Evolutionary conservation across 805 yeast genomes (phyloP).

Genomic region (Citeromyces matritensis): DNA sequence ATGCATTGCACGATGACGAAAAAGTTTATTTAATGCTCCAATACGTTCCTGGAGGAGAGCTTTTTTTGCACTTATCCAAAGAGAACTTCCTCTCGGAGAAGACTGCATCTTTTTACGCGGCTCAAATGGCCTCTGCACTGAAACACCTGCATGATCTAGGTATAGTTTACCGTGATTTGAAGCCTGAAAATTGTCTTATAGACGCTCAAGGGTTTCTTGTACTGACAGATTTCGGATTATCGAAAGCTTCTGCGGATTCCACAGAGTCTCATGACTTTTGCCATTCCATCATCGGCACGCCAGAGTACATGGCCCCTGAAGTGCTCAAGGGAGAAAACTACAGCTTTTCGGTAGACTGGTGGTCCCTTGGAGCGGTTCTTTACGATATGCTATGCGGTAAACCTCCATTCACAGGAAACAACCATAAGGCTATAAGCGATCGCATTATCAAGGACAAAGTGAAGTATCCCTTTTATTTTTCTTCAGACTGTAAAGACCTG

Average conservation of each 20-base stretch:
- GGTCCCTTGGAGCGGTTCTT: constrained; percentile 78
- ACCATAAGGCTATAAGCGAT: constrained; percentile 60
- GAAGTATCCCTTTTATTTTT: constrained; percentile 58
- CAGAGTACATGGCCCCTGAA: constrained; percentile 65
- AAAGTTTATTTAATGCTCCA: constrained; percentile 66
- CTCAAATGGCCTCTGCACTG: constrained; percentile 69
- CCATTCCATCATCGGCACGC: constrained; percentile 57
- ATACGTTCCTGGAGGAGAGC: constrained; percentile 82
- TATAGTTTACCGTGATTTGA: constrained; percentile 74
- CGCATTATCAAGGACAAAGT: constrained; percentile 58
- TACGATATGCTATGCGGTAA: constrained; percentile 72
- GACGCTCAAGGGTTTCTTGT: constrained; percentile 70
- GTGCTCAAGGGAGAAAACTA: constrained; percentile 65
- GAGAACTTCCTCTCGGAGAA: constrained; percentile 36
- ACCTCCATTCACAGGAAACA: constrained; percentile 82
- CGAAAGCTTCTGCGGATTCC: constrained; percentile 26
- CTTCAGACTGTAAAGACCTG: constrained; percentile 70
- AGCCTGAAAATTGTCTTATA: constrained; percentile 80
- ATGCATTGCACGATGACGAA: constrained; percentile 70
- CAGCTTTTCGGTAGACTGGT: constrained; percentile 77
- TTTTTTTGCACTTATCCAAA: constrained; percentile 47
- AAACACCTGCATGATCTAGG: constrained; percentile 67
- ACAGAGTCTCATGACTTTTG: constrained; percentile 39
- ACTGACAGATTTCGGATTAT: constrained; percentile 75
- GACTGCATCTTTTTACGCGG: constrained; percentile 62